Percentiles rank a stretch among this genome's conserved stretches.
Evolutionary conservation across 2,329 filamentous ascomycete genomes (phyloP).

Genomic region (Escovopsis sp.): DNA sequence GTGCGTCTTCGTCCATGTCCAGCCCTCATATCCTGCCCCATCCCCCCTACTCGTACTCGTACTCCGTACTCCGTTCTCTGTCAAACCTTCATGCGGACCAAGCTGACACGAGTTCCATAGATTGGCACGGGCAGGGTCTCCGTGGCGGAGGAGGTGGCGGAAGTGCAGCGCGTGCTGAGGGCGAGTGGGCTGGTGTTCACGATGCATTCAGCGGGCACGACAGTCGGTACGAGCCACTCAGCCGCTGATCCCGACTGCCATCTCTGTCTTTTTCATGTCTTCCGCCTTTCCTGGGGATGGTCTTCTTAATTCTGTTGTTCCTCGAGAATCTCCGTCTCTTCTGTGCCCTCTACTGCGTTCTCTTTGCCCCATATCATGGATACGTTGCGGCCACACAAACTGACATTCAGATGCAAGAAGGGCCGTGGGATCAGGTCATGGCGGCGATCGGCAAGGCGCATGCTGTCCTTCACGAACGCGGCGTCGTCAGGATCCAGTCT

Average conservation of each 20-base stretch:
- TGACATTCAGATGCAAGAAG: too few relatives aligned
- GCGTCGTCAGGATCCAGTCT: conserved; percentile 71
- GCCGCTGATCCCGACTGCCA: too few relatives aligned
- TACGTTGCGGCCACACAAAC: too few relatives aligned
- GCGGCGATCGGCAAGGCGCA: conserved; percentile 75
- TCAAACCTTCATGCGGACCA: too few relatives aligned
- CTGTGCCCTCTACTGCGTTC: too few relatives aligned
- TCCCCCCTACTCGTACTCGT: neutral
- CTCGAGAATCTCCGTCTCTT: too few relatives aligned
- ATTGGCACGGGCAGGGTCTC: conserved; percentile 67
- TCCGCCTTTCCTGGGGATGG: neutral
- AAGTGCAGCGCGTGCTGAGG: conserved; percentile 72
- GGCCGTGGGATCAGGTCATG: conserved; percentile 81
- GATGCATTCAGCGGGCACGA: conserved; percentile 92
- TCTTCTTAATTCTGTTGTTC: too few relatives aligned
- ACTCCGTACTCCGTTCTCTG: too few relatives aligned
- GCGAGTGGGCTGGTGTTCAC: conserved; percentile 66
- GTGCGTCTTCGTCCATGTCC: conserved; percentile 34
- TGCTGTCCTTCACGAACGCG: conserved; percentile 56
- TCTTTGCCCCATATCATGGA: too few relatives aligned
- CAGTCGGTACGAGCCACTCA: conserved; percentile 47
- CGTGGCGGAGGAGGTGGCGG: conserved; percentile 70
- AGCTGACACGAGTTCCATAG: conserved; percentile 24
- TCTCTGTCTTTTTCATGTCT: conserved; percentile 1
- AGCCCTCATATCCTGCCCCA: neutral